These are phyloP conservation scores for Nannochloris sp. DNA, from an alignment of 139 green algal genomes.

Conservation along the genomic window DNA sequence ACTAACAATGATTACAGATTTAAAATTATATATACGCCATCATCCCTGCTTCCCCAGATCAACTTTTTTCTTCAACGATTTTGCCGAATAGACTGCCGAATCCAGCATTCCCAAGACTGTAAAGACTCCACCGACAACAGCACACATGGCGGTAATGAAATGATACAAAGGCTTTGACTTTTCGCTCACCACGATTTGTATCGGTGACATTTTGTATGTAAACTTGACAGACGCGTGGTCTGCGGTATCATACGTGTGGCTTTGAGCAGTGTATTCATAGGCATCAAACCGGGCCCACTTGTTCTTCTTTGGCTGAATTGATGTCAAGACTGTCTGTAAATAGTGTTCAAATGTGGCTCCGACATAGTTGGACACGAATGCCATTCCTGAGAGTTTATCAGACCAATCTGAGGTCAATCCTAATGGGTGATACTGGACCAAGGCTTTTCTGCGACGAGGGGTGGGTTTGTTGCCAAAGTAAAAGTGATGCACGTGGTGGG, in stretches of 20 bases:
- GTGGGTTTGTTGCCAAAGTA: slow-evolving; percentile 70
- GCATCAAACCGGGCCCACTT: slow-evolving; percentile 51
- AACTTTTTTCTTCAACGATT: slow-evolving; percentile 75
- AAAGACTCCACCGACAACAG: slow-evolving; percentile 78
- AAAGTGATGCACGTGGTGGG: slow-evolving; percentile 50
- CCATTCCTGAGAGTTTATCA: slow-evolving; percentile 68
- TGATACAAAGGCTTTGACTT: slow-evolving; percentile 54
- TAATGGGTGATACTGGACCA: slow-evolving; percentile 61
- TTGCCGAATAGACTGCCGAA: slow-evolving; percentile 52
- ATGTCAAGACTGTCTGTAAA: slow-evolving; percentile 78
- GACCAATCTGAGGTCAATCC: slow-evolving; percentile 74
- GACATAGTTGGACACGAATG: slow-evolving; percentile 47
- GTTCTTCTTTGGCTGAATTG: slow-evolving; percentile 47
- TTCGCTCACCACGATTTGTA: slow-evolving; percentile 61
- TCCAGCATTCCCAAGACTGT: slow-evolving; percentile 84
- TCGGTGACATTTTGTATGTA: slow-evolving; percentile 63
- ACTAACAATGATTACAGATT: too few species aligned
- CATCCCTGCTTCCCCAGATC: slow-evolving; percentile 56
- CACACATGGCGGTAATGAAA: slow-evolving; percentile 79
- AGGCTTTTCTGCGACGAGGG: slow-evolving; percentile 13
- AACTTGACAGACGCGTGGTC: slow-evolving; percentile 59
- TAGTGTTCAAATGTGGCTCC: slow-evolving; percentile 85
- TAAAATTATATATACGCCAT: background rate
- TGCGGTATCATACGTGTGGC: slow-evolving; percentile 59
- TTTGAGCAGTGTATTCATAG: slow-evolving; percentile 87